Percentiles rank a stretch among this genome's conserved stretches.
Conservation (phyloP, 345 rosid species). For the Melaleuca quinquenervia region DNA sequence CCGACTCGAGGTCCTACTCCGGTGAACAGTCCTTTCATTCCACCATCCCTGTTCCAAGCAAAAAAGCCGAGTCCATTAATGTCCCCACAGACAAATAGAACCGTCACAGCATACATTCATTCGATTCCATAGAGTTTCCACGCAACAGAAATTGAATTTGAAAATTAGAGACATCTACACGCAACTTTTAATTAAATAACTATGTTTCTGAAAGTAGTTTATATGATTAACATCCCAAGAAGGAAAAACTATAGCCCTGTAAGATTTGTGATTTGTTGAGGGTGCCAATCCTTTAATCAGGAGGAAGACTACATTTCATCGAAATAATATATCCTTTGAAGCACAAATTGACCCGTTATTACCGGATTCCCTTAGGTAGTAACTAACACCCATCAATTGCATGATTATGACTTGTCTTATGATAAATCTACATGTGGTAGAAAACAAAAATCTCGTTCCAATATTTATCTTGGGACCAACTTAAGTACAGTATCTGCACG, state of each 20-base stretch:
- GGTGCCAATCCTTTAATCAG: background rate
- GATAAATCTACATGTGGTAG: background rate
- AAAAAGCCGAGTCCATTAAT: background rate
- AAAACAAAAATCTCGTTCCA: background rate
- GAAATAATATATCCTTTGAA: background rate
- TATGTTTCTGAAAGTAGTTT: no score
- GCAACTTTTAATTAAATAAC: background rate
- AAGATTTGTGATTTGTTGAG: background rate
- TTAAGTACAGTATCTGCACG: background rate
- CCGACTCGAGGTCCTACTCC: constrained; percentile 80
- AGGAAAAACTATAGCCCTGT: background rate
- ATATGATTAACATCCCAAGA: background rate
- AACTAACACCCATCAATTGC: background rate
- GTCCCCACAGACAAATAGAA: background rate
- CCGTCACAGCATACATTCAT: background rate
- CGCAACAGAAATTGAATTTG: background rate
- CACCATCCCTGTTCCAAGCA: constrained; percentile 50
- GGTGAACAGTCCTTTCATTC: constrained; percentile 63
- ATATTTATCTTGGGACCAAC: background rate
- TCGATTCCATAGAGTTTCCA: background rate
- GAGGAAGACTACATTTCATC: background rate
- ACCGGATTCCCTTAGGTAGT: background rate
- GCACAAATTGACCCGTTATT: background rate
- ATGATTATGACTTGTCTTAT: background rate
- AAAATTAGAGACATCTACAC: background rate